A percentile compares a stretch with the other conserved stretches of the same genome.
phyloP scores from a whole-genome alignment of 305 asterid genomes.

The Fraxinus latifolia region DNA sequence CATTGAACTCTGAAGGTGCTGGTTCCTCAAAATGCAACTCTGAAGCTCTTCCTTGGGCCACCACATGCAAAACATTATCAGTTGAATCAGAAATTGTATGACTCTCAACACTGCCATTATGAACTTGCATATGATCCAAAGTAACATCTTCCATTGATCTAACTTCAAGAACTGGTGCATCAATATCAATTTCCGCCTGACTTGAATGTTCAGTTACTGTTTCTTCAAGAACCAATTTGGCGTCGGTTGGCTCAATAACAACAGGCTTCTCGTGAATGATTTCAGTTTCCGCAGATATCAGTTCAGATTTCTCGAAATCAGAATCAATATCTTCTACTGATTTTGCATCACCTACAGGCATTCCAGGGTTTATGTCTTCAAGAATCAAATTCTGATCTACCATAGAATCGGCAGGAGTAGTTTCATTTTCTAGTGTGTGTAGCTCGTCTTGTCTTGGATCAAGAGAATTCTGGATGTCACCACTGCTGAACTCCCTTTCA shows the following conservation, averaged over 20 bases:
- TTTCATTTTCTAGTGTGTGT: slow-evolving; percentile 18
- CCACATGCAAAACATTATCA: slow-evolving; percentile 21
- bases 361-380: slow-evolving; percentile 27
- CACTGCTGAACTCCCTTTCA: slow-evolving; percentile 26
- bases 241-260: slow-evolving; percentile 5
- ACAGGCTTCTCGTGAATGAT: background rate
- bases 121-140: slow-evolving; percentile 26
- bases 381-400: slow-evolving; percentile 18
- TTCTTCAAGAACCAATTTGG: slow-evolving; percentile 13
- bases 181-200: background rate
- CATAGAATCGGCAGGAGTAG: slow-evolving; percentile 17
- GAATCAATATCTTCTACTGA: slow-evolving; percentile 27
- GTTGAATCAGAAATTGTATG: slow-evolving; percentile 14
- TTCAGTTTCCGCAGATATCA: slow-evolving; percentile 21
- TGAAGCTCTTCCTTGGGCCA: slow-evolving; percentile 29
- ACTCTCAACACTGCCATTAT: slow-evolving; percentile 17
- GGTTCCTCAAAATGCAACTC: slow-evolving; percentile 32
- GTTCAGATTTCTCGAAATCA: slow-evolving; percentile 26
- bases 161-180: slow-evolving; percentile 18
- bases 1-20: background rate
- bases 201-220: slow-evolving; percentile 8
- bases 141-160: slow-evolving; percentile 17
- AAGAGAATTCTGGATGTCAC: slow-evolving; percentile 25
- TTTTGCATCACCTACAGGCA: slow-evolving; percentile 33
- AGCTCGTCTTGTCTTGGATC: slow-evolving; percentile 21